Conservation (phyloP, 23 red algal species). For the Gracilaria vermiculophylla region DNA sequence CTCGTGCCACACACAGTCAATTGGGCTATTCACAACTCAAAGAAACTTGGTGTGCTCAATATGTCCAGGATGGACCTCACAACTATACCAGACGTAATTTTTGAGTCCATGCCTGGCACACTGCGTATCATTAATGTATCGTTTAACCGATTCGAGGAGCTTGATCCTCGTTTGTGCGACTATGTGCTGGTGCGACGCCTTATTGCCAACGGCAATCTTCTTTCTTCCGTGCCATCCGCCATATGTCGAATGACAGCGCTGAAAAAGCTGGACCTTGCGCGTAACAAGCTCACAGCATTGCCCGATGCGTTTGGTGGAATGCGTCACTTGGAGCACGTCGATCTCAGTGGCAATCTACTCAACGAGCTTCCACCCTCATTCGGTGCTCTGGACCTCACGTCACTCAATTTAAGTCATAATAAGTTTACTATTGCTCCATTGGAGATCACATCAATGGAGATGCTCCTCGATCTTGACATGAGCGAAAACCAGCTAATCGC, state of each 20-base stretch:
- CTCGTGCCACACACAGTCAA: slow-evolving; percentile 44
- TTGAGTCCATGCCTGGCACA: slow-evolving; percentile 51
- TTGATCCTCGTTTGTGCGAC: slow-evolving; percentile 49
- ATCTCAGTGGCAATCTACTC: slow-evolving; percentile 32
- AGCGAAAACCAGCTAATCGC: slow-evolving; percentile 26
- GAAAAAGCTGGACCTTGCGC: slow-evolving; percentile 56
- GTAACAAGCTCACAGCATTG: slow-evolving; percentile 33
- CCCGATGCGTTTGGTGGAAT: slow-evolving; percentile 50
- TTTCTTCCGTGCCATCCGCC: slow-evolving; percentile 29
- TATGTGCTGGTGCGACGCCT: slow-evolving; percentile 49
- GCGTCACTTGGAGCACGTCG: slow-evolving; percentile 53
- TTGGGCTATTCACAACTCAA: slow-evolving; percentile 43
- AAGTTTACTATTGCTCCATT: slow-evolving; percentile 36
- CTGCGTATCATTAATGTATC: slow-evolving; percentile 62
- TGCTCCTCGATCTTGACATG: slow-evolving; percentile 41
- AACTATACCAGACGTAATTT: slow-evolving; percentile 33
- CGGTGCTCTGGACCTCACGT: slow-evolving; percentile 25
- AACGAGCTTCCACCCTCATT: slow-evolving; percentile 50
- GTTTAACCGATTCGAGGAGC: slow-evolving; percentile 17
- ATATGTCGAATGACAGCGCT: slow-evolving; percentile 54
- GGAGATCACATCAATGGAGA: slow-evolving; percentile 35
- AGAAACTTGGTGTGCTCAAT: slow-evolving; percentile 56
- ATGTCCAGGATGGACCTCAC: slow-evolving; percentile 45
- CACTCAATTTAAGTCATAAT: slow-evolving; percentile 46
- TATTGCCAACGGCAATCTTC: slow-evolving; percentile 55